Conservation (phyloP, 75 land plant genomes). For the Cunninghamia lanceolata region DNA sequence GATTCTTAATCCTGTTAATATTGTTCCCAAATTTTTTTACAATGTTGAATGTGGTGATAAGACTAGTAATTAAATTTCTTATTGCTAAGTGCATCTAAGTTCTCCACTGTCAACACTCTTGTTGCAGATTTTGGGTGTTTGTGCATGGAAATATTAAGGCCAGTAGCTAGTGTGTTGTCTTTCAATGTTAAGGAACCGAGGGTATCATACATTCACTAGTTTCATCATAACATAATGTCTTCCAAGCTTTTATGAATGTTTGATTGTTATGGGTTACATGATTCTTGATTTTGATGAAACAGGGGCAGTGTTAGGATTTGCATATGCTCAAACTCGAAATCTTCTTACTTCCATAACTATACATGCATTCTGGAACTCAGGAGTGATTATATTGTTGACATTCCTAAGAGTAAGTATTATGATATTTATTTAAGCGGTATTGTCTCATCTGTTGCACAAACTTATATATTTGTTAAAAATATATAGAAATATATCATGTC, state of each 20-base stretch:
- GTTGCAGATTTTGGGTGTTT: not conserved
- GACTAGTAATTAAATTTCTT: not conserved
- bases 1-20: not conserved
- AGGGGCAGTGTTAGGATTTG: slow-evolving; percentile 86
- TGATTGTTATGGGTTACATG: not conserved
- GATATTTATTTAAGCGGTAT: not conserved
- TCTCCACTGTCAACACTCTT: not conserved
- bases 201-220: not conserved
- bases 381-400: slow-evolving; percentile 85
- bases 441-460: not conserved
- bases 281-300: slow-evolving; percentile 7
- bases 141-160: slow-evolving; percentile 10
- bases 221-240: not conserved
- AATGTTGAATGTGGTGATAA: slow-evolving; percentile 1
- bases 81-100: not conserved
- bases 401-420: slow-evolving; percentile 65
- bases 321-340: slow-evolving; percentile 93
- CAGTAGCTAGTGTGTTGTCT: not conserved
- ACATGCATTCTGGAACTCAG: slow-evolving; percentile 96
- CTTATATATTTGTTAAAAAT: not conserved
- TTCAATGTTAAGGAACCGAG: not conserved
- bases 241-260: not conserved
- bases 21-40: not conserved
- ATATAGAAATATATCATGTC: not conserved
- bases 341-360: slow-evolving; percentile 82